Evolutionary conservation across 306 rosid genomes (phyloP).

Genomic region (Ceratonia siliqua): DNA sequence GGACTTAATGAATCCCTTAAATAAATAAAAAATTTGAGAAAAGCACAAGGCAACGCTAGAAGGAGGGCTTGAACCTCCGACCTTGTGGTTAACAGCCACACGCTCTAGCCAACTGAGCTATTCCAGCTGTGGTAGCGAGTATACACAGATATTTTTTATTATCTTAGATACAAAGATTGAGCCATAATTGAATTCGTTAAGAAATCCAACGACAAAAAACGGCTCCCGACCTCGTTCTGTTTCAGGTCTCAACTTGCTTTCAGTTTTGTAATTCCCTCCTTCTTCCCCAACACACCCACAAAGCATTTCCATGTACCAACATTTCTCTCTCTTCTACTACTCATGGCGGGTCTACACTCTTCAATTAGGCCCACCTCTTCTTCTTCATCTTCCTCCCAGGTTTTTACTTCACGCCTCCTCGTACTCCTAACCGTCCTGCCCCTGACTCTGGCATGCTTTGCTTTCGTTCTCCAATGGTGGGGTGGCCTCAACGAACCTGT

Average conservation of each 20-base stretch:
- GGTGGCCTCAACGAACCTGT: conserved; percentile 83
- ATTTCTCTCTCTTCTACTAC: conserved; percentile 17
- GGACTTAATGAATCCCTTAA: too few relatives aligned
- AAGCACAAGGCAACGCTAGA: conserved; percentile 30
- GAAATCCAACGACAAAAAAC: conserved; percentile 45
- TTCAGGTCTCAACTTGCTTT: conserved; percentile 12
- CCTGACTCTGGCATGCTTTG: conserved; percentile 70
- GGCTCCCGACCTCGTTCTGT: conserved; percentile 17
- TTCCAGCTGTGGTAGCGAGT: conserved; percentile 27
- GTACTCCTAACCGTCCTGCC: conserved; percentile 69
- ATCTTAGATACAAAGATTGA: too few relatives aligned
- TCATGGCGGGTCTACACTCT: conserved; percentile 72
- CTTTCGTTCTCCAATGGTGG: conserved; percentile 93
- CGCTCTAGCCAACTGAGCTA: conserved; percentile 53
- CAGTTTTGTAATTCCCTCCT: conserved; percentile 1
- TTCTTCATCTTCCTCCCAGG: conserved; percentile 39
- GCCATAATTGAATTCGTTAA: not conserved
- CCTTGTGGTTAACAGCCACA: conserved; percentile 53
- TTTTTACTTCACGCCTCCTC: conserved; percentile 57
- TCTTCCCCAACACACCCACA: not conserved
- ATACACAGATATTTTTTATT: too few relatives aligned
- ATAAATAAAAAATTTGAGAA: not conserved
- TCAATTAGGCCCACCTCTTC: conserved; percentile 44
- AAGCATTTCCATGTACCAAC: conserved; percentile 31
- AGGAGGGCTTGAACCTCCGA: conserved; percentile 48